phyloP scores from a whole-genome alignment of 768 basidiomycete genomes.

The Obba rivulosa region DNA sequence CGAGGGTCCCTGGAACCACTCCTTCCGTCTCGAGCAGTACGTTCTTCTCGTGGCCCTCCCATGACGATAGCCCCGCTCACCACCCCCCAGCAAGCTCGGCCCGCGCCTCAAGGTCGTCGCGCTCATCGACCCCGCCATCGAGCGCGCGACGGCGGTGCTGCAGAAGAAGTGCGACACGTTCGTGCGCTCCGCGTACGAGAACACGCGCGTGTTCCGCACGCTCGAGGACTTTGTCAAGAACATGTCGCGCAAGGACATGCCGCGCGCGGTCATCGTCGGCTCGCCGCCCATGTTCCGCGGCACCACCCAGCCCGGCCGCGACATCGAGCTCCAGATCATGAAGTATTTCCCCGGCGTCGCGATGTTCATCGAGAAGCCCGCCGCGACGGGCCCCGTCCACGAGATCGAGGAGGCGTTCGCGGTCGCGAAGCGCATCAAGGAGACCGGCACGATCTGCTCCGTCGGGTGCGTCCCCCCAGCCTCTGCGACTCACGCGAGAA shows the following conservation, averaged over 20 bases:
- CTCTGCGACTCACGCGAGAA: neutral
- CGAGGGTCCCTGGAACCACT: constrained; percentile 92
- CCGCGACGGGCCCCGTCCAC: constrained; percentile 71
- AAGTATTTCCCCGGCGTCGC: constrained; percentile 84
- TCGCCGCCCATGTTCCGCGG: constrained; percentile 94
- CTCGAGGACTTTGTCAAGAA: constrained; percentile 80
- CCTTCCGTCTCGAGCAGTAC: constrained; percentile 85
- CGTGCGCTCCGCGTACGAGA: constrained; percentile 88
- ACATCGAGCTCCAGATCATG: constrained; percentile 85
- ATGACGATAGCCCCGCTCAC: constrained; percentile 3
- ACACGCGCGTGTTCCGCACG: constrained; percentile 79
- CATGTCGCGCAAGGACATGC: constrained; percentile 57
- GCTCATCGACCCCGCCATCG: constrained; percentile 84
- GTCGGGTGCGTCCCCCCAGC: constrained; percentile 57
- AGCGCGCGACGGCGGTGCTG: constrained; percentile 75
- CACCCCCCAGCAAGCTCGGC: constrained; percentile 73
- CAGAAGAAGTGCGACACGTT: constrained; percentile 89
- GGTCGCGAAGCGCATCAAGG: constrained; percentile 66
- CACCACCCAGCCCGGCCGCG: constrained; percentile 63
- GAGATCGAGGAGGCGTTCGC: constrained; percentile 66
- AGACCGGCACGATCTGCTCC: constrained; percentile 74
- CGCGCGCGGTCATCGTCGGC: constrained; percentile 83
- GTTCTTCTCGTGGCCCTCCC: constrained; percentile 21
- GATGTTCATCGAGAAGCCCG: constrained; percentile 90
- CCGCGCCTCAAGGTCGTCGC: constrained; percentile 94